These are phyloP conservation scores for Emergomyces africanus DNA, from an alignment of 2,329 filamentous ascomycete genomes.

Conservation along the genomic window DNA sequence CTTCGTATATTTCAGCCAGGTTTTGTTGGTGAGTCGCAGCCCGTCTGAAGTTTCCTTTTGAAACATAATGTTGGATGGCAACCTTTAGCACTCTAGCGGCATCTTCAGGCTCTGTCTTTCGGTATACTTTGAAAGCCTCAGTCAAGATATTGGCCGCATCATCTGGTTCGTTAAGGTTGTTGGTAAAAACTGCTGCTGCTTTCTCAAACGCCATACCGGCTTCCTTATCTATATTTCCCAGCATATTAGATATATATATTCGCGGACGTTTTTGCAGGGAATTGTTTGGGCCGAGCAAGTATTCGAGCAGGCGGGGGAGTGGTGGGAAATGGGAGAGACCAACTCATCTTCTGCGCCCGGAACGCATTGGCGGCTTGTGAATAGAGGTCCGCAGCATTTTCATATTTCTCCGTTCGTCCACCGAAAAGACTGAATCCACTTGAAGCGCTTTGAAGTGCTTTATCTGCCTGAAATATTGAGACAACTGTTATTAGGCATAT, in stretches of 20 bases:
- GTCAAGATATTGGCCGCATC: slow-evolving; percentile 79
- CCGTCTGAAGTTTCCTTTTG: slow-evolving; percentile 79
- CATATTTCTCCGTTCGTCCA: slow-evolving; percentile 74
- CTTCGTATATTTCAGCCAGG: slow-evolving; percentile 73
- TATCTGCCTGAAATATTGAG: slow-evolving; percentile 62
- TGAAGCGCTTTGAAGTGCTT: slow-evolving; percentile 58
- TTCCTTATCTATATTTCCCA: slow-evolving; percentile 51
- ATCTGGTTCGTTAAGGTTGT: slow-evolving; percentile 77
- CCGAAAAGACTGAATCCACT: slow-evolving; percentile 85
- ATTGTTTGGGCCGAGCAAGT: background rate
- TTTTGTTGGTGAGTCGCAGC: slow-evolving; percentile 87
- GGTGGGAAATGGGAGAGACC: slow-evolving; percentile 17
- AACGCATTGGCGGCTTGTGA: slow-evolving; percentile 85
- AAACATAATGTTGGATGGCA: slow-evolving; percentile 74
- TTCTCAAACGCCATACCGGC: slow-evolving; percentile 78
- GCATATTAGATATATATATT: background rate
- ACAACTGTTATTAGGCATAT: slow-evolving; percentile 15
- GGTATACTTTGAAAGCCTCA: slow-evolving; percentile 93
- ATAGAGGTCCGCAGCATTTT: slow-evolving; percentile 78
- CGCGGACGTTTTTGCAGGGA: background rate
- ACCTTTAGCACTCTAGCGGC: slow-evolving; percentile 67
- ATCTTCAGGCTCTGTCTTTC: slow-evolving; percentile 69
- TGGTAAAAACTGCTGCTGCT: slow-evolving; percentile 66
- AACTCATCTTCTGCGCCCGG: slow-evolving; percentile 73
- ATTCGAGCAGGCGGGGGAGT: background rate